Conservation (phyloP, 257 asterid species). For the Gentiana straminea region DNA sequence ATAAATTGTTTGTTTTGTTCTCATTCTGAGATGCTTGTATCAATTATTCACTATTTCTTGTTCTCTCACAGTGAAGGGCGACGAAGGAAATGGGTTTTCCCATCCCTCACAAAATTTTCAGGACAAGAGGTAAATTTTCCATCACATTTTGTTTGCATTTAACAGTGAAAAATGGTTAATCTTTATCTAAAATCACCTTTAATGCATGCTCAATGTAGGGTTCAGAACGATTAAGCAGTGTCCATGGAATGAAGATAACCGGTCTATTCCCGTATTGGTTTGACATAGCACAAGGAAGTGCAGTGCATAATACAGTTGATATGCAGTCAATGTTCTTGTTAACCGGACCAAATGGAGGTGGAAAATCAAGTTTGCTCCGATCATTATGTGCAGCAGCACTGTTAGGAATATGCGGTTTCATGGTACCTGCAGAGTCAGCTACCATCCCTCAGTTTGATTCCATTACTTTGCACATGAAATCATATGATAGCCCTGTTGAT, state of each 20-base stretch:
- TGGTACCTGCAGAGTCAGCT: conserved; percentile 96
- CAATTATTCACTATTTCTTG: conserved; percentile 7
- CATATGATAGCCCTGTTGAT: conserved; percentile 95
- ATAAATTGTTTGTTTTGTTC: not conserved
- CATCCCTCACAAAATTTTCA: conserved; percentile 43
- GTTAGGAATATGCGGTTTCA: conserved; percentile 83
- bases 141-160: not conserved
- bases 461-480: conserved; percentile 92
- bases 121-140: conserved; percentile 38
- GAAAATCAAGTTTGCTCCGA: conserved; percentile 86
- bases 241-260: conserved; percentile 53
- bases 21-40: conserved; percentile 3
- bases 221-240: conserved; percentile 12
- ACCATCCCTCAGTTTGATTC: conserved; percentile 88
- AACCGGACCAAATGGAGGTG: conserved; percentile 99
- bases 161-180: no score
- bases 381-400: conserved; percentile 92
- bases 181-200: not conserved
- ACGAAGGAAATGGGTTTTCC: conserved; percentile 90
- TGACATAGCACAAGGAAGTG: conserved; percentile 78
- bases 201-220: conserved; percentile 31
- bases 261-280: conserved; percentile 96
- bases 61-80: conserved; percentile 74
- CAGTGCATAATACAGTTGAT: conserved; percentile 62
- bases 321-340: conserved; percentile 79